These are phyloP conservation scores for Inonotus hispidus DNA, from an alignment of 1,284 basidiomycete genomes.

Conservation along the genomic window DNA sequence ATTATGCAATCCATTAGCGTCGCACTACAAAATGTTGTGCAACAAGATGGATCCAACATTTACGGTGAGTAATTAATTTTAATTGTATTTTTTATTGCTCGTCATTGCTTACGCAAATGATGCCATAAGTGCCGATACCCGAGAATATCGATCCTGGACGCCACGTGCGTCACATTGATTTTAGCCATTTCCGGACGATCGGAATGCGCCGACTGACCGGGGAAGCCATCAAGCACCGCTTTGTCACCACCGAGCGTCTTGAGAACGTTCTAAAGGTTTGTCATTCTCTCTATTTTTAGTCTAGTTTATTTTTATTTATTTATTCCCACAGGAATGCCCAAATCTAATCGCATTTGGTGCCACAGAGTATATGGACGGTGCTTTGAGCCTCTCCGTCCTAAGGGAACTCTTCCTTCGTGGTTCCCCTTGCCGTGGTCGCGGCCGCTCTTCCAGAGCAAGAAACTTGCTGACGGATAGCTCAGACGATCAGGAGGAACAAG, in stretches of 20 bases:
- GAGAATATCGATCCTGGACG: slow-evolving; percentile 71
- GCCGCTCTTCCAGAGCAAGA: slow-evolving; percentile 65
- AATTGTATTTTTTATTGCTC: slow-evolving; percentile 1
- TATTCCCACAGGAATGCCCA: slow-evolving; percentile 64
- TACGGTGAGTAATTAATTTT: slow-evolving; percentile 56
- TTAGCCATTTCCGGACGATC: slow-evolving; percentile 92
- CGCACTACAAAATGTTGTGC: slow-evolving; percentile 64
- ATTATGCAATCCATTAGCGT: slow-evolving; percentile 69
- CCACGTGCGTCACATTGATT: slow-evolving; percentile 76
- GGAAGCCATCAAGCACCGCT: slow-evolving; percentile 84
- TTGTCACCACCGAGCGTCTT: slow-evolving; percentile 87
- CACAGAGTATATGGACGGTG: slow-evolving; percentile 96
- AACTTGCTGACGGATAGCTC: slow-evolving; percentile 40
- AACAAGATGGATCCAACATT: slow-evolving; percentile 54
- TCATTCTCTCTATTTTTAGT: slow-evolving; percentile 6
- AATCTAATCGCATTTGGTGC: slow-evolving; percentile 80
- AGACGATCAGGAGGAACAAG: slow-evolving; percentile 60
- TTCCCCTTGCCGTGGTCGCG: slow-evolving; percentile 56
- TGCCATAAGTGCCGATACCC: slow-evolving; percentile 58
- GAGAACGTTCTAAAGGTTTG: slow-evolving; percentile 76
- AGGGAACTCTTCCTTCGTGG: slow-evolving; percentile 86
- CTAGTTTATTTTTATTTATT: not conserved
- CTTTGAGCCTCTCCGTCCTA: slow-evolving; percentile 74
- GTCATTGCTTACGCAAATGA: slow-evolving; percentile 10
- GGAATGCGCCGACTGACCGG: slow-evolving; percentile 91